These are phyloP conservation scores for Onygenales sp. DNA, from an alignment of 2,329 filamentous ascomycete genomes.

Conservation along the genomic window DNA sequence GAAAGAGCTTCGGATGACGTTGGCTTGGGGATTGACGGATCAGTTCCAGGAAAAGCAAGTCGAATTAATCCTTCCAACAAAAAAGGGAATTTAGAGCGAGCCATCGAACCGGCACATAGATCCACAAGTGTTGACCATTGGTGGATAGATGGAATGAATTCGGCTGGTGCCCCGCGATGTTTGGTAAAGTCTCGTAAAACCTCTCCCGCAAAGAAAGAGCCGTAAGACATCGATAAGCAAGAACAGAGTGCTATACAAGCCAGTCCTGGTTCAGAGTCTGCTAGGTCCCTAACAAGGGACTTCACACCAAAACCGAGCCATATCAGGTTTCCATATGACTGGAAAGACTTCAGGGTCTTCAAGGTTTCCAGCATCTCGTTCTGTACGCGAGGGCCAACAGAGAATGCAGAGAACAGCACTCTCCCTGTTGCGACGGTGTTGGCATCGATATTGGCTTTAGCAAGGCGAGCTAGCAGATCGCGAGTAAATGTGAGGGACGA, in stretches of 20 bases:
- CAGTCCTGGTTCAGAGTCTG: neutral
- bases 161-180: neutral
- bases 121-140: neutral
- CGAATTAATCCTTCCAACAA: neutral
- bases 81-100: neutral
- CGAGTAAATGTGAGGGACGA: neutral
- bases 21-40: no score
- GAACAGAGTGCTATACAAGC: neutral
- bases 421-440: neutral
- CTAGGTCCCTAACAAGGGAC: neutral
- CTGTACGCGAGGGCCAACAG: no score
- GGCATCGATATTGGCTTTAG: neutral
- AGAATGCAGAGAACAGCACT: neutral
- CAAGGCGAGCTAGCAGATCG: neutral
- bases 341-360: neutral
- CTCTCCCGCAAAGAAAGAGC: neutral
- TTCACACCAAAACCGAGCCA: neutral
- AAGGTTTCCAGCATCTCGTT: neutral
- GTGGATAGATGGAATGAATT: neutral
- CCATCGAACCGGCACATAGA: neutral
- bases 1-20: no score
- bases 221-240: neutral
- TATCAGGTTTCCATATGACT: neutral
- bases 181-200: neutral
- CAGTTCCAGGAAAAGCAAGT: neutral